phyloP scores from a whole-genome alignment of 2,329 filamentous ascomycete species.

The Hypocreales sp. region DNA sequence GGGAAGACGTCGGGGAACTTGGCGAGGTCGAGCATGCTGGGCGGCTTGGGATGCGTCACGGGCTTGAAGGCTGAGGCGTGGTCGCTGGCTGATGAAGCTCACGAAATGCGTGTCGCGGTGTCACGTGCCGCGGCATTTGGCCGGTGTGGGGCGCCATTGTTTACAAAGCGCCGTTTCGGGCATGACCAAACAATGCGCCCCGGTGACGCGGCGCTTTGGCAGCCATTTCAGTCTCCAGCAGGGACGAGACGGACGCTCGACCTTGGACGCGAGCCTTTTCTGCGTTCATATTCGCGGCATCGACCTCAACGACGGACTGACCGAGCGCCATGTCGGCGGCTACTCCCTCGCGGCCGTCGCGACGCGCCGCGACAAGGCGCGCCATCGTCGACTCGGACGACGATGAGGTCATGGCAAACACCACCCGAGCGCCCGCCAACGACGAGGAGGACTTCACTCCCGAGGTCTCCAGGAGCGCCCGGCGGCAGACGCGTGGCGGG shows the following conservation, averaged over 20 bases:
- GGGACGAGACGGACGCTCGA: too few relatives aligned
- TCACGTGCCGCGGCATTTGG: too few relatives aligned
- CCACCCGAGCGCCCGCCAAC: conserved; percentile 36
- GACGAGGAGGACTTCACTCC: conserved; percentile 70
- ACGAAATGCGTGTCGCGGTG: too few relatives aligned
- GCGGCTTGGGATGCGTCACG: too few relatives aligned
- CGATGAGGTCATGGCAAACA: conserved; percentile 45
- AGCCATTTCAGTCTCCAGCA: too few relatives aligned
- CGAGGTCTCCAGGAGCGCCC: conserved; percentile 42
- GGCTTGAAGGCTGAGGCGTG: too few relatives aligned
- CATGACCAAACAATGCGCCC: conserved; percentile 3
- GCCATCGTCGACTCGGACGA: conserved; percentile 71
- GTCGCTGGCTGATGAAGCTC: too few relatives aligned
- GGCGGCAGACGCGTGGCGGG: conserved; percentile 31
- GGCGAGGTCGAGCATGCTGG: conserved; percentile 50
- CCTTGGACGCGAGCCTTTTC: too few relatives aligned
- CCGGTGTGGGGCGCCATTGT: conserved; percentile 14
- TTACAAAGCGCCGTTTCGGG: conserved; percentile 23
- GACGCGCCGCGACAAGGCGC: conserved; percentile 41
- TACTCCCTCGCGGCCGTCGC: conserved; percentile 19
- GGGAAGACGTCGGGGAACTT: conserved; percentile 56
- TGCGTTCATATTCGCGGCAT: too few relatives aligned
- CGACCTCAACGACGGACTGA: too few relatives aligned
- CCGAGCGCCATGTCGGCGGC: conserved; percentile 14
- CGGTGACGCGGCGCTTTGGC: too few relatives aligned